phyloP scores from a whole-genome alignment of 2,329 filamentous ascomycete species.

The Claviceps africana region DNA sequence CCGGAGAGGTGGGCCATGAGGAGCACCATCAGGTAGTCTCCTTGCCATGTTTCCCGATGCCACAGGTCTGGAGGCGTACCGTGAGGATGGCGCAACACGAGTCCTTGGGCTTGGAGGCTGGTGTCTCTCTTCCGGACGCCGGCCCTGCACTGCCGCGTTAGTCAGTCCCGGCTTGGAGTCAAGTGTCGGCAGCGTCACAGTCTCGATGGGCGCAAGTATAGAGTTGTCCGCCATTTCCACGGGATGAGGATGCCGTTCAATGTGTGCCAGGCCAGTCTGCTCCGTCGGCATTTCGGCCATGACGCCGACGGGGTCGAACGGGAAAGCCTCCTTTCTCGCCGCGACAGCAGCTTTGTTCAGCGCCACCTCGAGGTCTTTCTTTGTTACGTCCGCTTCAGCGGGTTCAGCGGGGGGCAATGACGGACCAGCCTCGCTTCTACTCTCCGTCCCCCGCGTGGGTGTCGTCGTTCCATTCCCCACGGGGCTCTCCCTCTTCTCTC shows the following conservation, averaged over 20 bases:
- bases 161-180: conserved; percentile 1
- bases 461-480: conserved; percentile 16
- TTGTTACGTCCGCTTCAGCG: too few species aligned
- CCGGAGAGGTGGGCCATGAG: neutral
- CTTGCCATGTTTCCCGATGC: conserved; percentile 8
- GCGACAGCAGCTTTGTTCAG: neutral
- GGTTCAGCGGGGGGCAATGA: neutral
- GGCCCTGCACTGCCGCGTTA: neutral
- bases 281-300: conserved; percentile 35
- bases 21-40: conserved; percentile 4
- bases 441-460: conserved; percentile 9
- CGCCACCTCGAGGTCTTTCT: too few species aligned
- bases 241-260: conserved; percentile 29
- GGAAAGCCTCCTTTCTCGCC: neutral
- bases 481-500: conserved; percentile 15
- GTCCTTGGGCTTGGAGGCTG: neutral
- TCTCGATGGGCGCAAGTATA: conserved; percentile 23
- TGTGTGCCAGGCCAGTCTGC: conserved; percentile 23
- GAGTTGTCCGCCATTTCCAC: conserved; percentile 30
- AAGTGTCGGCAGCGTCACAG: conserved; percentile 4
- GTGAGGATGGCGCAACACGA: neutral
- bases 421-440: conserved; percentile 7
- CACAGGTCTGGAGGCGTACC: neutral
- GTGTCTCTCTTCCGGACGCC: neutral
- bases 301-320: conserved; percentile 27